Percentiles rank a stretch among this genome's conserved stretches.
phyloP scores from a whole-genome alignment of 2,329 filamentous ascomycete species.

The Emergomyces pasteurianus region DNA sequence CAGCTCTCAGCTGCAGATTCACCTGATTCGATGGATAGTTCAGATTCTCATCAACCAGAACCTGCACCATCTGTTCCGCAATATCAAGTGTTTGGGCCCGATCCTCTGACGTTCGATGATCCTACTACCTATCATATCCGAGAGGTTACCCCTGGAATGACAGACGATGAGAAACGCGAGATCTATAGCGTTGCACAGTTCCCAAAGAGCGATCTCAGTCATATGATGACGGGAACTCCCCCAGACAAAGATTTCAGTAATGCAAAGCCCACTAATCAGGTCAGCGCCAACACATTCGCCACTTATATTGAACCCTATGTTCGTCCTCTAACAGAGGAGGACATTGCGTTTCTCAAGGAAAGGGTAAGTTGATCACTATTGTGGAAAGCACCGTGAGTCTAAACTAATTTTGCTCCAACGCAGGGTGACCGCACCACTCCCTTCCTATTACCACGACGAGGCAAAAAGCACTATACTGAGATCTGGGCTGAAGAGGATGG shows the following conservation, averaged over 20 bases:
- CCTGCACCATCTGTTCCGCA: slow-evolving; percentile 54
- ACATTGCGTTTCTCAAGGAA: slow-evolving; percentile 84
- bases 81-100: slow-evolving; percentile 80
- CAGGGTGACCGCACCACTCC: slow-evolving; percentile 67
- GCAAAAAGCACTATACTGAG: slow-evolving; percentile 75
- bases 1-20: slow-evolving; percentile 50
- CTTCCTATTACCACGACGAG: slow-evolving; percentile 75
- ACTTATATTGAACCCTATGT: slow-evolving; percentile 88
- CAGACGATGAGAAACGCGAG: slow-evolving; percentile 70
- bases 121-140: slow-evolving; percentile 91
- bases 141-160: slow-evolving; percentile 60
- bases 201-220: slow-evolving; percentile 65
- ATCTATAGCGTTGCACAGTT: slow-evolving; percentile 83
- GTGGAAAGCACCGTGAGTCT: not conserved
- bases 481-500: slow-evolving; percentile 93
- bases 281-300: slow-evolving; percentile 87
- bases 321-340: slow-evolving; percentile 79
- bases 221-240: slow-evolving; percentile 76
- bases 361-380: slow-evolving; percentile 35
- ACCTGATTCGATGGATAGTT: slow-evolving; percentile 49
- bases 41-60: slow-evolving; percentile 47
- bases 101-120: slow-evolving; percentile 81
- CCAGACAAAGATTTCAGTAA: slow-evolving; percentile 94
- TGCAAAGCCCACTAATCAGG: slow-evolving; percentile 85
- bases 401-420: slow-evolving; percentile 15